Percentiles rank a stretch among this genome's conserved stretches.
phyloP scores from a whole-genome alignment of 176 grass and related monocot genomes.

The Zoysia pacifica region DNA sequence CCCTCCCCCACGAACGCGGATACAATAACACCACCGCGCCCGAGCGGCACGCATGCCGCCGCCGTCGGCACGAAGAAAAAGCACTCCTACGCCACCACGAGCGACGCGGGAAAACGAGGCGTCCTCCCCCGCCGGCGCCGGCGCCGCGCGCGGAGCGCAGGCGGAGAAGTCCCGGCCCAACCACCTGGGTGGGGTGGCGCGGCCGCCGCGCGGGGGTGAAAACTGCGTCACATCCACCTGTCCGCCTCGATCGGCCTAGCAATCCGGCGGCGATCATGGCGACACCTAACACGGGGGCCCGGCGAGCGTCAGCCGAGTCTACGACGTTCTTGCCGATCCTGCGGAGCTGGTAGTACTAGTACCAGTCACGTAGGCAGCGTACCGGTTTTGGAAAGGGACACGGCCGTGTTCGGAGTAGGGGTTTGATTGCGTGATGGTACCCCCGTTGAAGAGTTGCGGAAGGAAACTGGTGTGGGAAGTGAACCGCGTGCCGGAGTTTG shows the following conservation, averaged over 20 bases:
- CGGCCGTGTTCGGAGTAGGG: slow-evolving; percentile 6
- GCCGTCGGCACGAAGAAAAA: slow-evolving; percentile 19
- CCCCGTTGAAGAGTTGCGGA: background rate
- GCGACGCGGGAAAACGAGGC: background rate
- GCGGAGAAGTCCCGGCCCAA: background rate
- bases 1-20: slow-evolving; percentile 46
- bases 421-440: slow-evolving; percentile 33
- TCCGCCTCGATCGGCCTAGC: background rate
- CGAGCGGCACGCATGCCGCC: background rate
- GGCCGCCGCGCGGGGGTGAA: background rate
- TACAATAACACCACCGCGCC: slow-evolving; percentile 30
- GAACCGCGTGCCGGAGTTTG: background rate
- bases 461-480: slow-evolving; percentile 15
- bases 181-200: background rate
- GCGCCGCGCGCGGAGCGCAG: background rate
- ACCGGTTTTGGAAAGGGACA: slow-evolving; percentile 60
- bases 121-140: background rate
- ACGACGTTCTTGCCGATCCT: slow-evolving; percentile 1
- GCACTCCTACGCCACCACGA: background rate
- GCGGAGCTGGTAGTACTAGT: background rate
- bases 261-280: slow-evolving; percentile 48
- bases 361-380: slow-evolving; percentile 42
- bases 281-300: slow-evolving; percentile 31
- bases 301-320: slow-evolving; percentile 24
- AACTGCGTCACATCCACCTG: slow-evolving; percentile 30